These are phyloP conservation scores for Ottelia alismoides DNA, from an alignment of 106 monocot genomes.

Conservation along the genomic window DNA sequence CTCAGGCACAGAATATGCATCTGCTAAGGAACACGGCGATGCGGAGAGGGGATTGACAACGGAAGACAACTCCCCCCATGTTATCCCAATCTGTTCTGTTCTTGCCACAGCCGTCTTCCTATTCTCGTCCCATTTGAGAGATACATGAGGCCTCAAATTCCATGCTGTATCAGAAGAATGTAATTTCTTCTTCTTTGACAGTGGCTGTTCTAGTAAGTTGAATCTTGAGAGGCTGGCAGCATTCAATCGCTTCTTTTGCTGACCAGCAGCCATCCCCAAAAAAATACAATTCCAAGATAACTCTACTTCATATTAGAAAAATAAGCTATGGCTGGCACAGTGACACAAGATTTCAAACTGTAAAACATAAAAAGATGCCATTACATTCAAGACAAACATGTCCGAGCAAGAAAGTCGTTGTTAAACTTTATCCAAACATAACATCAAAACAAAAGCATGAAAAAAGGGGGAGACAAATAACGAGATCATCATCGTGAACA, in stretches of 20 bases:
- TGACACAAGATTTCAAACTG: too few relatives aligned
- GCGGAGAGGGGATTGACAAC: constrained; percentile 3
- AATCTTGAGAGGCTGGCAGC: neutral
- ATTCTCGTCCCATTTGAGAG: constrained; percentile 9
- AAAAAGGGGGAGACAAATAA: too few relatives aligned
- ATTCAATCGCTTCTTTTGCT: constrained; percentile 11
- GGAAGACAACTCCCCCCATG: constrained; percentile 17
- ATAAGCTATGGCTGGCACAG: too few relatives aligned
- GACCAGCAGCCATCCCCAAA: constrained; percentile 16
- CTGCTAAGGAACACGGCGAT: constrained; percentile 4
- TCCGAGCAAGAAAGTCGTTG: too few relatives aligned
- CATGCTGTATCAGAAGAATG: constrained; percentile 5
- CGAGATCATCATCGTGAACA: too few relatives aligned
- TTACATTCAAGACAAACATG: too few relatives aligned
- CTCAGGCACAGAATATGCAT: constrained; percentile 18
- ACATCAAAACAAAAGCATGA: too few relatives aligned
- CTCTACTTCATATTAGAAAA: too few relatives aligned
- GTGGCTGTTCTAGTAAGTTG: neutral
- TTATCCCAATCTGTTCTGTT: constrained; percentile 12
- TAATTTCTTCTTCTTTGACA: constrained; percentile 6
- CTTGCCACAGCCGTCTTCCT: constrained; percentile 2
- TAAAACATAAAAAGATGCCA: too few relatives aligned
- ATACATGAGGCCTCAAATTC: constrained; percentile 10
- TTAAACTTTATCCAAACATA: too few relatives aligned
- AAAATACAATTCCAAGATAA: too few relatives aligned